A percentile compares a stretch with the other conserved stretches of the same genome.
These are phyloP conservation scores for Cenchrus purpureus DNA, from an alignment of 176 grass and related monocot species.

Conservation along the genomic window DNA sequence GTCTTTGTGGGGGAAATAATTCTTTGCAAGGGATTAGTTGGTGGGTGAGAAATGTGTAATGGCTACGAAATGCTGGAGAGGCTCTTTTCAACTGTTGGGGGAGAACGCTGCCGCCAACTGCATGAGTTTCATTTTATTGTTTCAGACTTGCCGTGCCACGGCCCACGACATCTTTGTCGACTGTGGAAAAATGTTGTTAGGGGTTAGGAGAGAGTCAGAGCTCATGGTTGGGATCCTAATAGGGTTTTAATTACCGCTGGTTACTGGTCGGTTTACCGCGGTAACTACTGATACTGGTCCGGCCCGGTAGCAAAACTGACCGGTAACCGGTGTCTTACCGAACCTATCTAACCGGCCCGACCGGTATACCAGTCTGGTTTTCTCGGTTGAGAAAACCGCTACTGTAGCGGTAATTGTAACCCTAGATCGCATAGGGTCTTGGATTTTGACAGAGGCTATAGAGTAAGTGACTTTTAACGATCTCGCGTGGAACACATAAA, in stretches of 20 bases:
- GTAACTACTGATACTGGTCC: too few species aligned
- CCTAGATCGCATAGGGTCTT: background rate
- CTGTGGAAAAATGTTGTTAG: conserved; percentile 23
- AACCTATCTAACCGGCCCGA: too few species aligned
- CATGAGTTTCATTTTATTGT: background rate
- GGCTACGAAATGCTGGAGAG: conserved; percentile 34
- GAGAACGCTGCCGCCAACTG: conserved; percentile 30
- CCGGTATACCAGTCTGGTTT: too few species aligned
- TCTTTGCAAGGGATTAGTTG: conserved; percentile 38
- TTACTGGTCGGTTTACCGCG: too few species aligned
- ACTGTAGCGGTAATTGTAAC: too few species aligned
- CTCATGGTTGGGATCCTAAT: background rate
- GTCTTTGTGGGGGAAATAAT: background rate
- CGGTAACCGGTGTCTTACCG: too few species aligned
- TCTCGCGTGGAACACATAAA: background rate
- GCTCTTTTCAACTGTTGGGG: conserved; percentile 55
- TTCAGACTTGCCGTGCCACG: background rate
- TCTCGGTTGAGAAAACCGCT: too few species aligned
- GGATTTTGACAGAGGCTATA: background rate
- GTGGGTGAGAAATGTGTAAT: conserved; percentile 51
- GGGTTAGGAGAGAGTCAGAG: conserved; percentile 23
- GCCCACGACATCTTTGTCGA: background rate
- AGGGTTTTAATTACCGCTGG: too few species aligned
- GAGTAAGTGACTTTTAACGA: conserved; percentile 2
- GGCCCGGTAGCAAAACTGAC: too few species aligned